Evolutionary conservation across 176 grass and related monocot species (phyloP).

Genomic region (Melocanna baccifera): DNA sequence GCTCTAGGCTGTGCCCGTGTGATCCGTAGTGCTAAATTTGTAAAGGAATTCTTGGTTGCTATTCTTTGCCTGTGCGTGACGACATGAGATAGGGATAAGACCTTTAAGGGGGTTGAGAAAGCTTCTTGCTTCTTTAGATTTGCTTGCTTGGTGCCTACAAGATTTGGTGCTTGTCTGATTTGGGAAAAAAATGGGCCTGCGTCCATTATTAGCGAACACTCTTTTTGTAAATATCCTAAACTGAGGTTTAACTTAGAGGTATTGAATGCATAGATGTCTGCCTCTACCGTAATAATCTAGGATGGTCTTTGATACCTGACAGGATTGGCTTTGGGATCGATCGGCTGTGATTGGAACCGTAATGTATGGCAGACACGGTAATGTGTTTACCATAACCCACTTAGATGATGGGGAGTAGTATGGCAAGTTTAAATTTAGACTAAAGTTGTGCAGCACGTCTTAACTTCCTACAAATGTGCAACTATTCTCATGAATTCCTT

Average conservation of each 20-base stretch:
- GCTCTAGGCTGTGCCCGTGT: neutral
- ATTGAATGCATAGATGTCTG: neutral
- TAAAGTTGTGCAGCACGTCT: neutral
- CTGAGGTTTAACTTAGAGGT: neutral
- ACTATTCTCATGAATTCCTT: neutral
- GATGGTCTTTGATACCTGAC: neutral
- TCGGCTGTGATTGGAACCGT: neutral
- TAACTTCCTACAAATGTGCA: neutral
- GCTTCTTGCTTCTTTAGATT: slow-evolving; percentile 27
- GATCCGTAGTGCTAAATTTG: slow-evolving; percentile 31
- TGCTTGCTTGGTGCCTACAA: slow-evolving; percentile 4
- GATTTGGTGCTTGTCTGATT: slow-evolving; percentile 10
- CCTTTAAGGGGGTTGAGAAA: neutral
- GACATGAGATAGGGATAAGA: neutral
- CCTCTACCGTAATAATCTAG: neutral
- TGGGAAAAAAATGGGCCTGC: neutral
- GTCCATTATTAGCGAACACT: slow-evolving; percentile 7
- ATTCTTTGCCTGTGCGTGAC: neutral
- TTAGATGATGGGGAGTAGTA: neutral
- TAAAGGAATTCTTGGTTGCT: slow-evolving; percentile 8
- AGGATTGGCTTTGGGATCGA: neutral
- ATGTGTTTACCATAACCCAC: neutral
- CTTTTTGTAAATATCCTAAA: neutral
- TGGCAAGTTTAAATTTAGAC: neutral
- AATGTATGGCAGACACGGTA: neutral